Percentiles rank a stretch among this genome's conserved stretches.
Evolutionary conservation across 495 filamentous ascomycete species (phyloP).

Genomic region (Antarctomyces pellizariae): DNA sequence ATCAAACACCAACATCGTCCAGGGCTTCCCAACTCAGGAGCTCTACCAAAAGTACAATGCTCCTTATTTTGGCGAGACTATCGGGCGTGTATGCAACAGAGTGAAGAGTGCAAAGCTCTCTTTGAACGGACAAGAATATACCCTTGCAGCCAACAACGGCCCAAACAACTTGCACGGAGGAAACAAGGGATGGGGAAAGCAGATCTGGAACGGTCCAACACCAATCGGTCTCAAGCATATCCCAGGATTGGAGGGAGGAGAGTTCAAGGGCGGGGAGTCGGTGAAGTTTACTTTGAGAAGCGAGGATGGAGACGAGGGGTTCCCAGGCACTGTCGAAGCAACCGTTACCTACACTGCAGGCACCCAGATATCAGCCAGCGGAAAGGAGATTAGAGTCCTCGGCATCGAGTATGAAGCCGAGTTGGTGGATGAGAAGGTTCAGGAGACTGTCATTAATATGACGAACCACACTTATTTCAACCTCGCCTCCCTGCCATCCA

Average conservation of each 20-base stretch:
- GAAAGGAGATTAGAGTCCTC: conserved; percentile 38
- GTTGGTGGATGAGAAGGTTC: conserved; percentile 45
- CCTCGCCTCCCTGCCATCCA: conserved; percentile 38
- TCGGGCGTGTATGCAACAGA: conserved; percentile 80
- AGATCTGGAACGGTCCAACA: conserved; percentile 53
- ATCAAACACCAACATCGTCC: conserved; percentile 54
- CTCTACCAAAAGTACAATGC: conserved; percentile 50
- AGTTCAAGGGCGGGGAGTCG: conserved; percentile 47
- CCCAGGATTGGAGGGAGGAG: conserved; percentile 20
- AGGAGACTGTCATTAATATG: conserved; percentile 73
- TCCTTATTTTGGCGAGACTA: conserved; percentile 77
- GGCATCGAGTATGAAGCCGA: conserved; percentile 78
- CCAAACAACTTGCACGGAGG: conserved; percentile 72
- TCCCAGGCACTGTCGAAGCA: conserved; percentile 60
- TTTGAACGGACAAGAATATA: conserved; percentile 49
- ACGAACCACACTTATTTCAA: conserved; percentile 97
- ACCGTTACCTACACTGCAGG: conserved; percentile 56
- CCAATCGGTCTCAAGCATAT: conserved; percentile 25
- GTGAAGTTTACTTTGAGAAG: conserved; percentile 51
- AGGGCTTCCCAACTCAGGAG: conserved; percentile 49
- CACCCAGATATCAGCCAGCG: conserved; percentile 30
- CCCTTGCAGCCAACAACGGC: conserved; percentile 49
- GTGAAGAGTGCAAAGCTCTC: conserved; percentile 47
- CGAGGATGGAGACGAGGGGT: conserved; percentile 60
- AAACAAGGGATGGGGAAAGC: conserved; percentile 60